Evolutionary conservation across 1,284 basidiomycete genomes (phyloP), one percentile per base, ranked within the genome.

Genomic region (Irpex rosettiformis): DNA sequence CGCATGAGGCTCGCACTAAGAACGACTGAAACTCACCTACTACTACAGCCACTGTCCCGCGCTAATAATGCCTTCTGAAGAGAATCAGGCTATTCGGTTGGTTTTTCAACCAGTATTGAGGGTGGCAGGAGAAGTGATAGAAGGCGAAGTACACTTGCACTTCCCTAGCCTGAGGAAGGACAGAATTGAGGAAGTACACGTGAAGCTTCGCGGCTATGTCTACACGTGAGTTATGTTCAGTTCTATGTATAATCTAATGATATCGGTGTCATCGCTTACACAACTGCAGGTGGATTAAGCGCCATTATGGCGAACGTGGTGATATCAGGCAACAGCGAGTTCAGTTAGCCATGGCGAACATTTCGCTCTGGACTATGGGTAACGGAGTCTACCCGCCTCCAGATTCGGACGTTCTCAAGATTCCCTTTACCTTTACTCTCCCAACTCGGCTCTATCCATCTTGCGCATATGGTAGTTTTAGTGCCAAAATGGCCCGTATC

Each of bases 351-450:
- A 18, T 51, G 27, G 48, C 63, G 11, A 60, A 60, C 25, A 45
- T 49, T n/a, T 55, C 64, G 7, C 30, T 68, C 30, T 70, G 69
- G 69, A 56, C 55, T 10, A 59, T 54, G 7, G 63, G 61, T 22
- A 64, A 66, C n/a, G 25, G 54, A 13, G 58, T 56, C 8, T 67
- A 66, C 29, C 66, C 67, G 3, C 57, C 64, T 1, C 60, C 68
- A 0, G 67, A 61, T 5, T 58, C 63, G 1, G 58, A 67, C 52
- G 37, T 59, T 43, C 61, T 69, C 29, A 57, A 48, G 4, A 18
- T 69, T 18, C 69, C 67, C 2, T 70, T 70, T 49, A 53, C 52
- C 10, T 61, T 69, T 51, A 53, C 29, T 5, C 64, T 70, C 0
- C 65, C 66, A 2, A 33, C 51, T 16, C n/a, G 4, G 29, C 58